A percentile compares a stretch with the other conserved stretches of the same genome.
These are phyloP conservation scores for Telopea speciosissima DNA, from an alignment of 177 flowering plant genomes.

Conservation along the genomic window DNA sequence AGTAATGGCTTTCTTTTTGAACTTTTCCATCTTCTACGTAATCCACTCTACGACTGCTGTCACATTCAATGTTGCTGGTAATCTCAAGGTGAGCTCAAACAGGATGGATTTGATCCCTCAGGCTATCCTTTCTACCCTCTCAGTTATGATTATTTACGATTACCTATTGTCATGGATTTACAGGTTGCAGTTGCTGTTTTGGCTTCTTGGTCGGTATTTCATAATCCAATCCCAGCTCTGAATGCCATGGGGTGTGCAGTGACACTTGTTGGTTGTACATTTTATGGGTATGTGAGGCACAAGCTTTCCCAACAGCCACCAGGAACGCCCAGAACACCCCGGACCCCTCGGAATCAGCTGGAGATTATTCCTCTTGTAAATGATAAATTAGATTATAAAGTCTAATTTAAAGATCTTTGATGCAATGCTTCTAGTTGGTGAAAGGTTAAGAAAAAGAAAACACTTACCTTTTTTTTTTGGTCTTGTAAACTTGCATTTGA, in stretches of 20 bases:
- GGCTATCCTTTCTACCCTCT: background rate
- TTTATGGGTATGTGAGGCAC: slow-evolving; percentile 94
- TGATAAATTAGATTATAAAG: slow-evolving; percentile 82
- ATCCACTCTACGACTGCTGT: slow-evolving; percentile 99
- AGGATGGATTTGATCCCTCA: background rate
- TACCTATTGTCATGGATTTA: background rate
- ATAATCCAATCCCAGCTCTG: slow-evolving; percentile 68
- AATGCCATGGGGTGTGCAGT: slow-evolving; percentile 86
- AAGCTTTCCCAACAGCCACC: slow-evolving; percentile 68
- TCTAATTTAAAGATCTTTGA: slow-evolving; percentile 20
- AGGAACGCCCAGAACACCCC: slow-evolving; percentile 53
- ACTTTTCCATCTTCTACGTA: slow-evolving; percentile 96
- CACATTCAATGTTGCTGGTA: slow-evolving; percentile 98
- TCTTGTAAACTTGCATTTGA: background rate
- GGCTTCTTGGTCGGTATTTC: slow-evolving; percentile 83
- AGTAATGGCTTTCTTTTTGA: slow-evolving; percentile 87
- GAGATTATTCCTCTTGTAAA: slow-evolving; percentile 83
- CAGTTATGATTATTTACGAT: too few species aligned
- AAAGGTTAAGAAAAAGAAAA: background rate
- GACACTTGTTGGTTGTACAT: slow-evolving; percentile 88
- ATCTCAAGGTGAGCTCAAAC: slow-evolving; percentile 39
- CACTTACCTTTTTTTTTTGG: background rate
- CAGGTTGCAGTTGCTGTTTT: slow-evolving; percentile 97
- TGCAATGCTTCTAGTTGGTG: background rate
- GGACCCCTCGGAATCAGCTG: slow-evolving; percentile 41